Percentiles rank a stretch among this genome's conserved stretches.
phyloP scores from a whole-genome alignment of 345 rosid genomes.

The Gossypium australe region DNA sequence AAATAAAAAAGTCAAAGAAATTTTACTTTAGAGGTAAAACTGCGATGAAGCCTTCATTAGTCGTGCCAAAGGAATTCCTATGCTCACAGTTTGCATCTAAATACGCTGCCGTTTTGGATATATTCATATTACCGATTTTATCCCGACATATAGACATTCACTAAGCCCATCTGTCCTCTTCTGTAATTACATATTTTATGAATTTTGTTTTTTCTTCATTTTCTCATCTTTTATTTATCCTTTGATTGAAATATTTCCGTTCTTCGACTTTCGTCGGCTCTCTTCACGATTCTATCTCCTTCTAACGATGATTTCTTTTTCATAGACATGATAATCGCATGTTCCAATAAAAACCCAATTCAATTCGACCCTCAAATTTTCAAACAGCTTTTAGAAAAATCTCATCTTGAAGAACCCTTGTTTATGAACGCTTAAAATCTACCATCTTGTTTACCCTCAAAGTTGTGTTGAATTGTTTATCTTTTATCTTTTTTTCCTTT shows the following conservation, averaged over 20 bases:
- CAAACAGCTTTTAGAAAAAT: background rate
- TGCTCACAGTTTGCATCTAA: no score
- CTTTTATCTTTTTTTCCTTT: background rate
- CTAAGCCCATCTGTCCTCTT: background rate
- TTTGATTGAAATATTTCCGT: background rate
- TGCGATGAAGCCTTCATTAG: no score
- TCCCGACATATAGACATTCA: background rate
- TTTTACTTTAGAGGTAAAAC: no score
- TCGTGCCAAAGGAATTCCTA: no score
- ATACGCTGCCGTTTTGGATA: background rate
- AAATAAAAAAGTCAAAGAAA: no score
- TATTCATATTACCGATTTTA: background rate
- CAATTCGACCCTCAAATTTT: conserved; percentile 6
- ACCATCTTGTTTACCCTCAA: background rate
- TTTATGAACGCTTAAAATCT: conserved; percentile 1
- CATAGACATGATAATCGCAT: background rate
- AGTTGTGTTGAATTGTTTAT: background rate
- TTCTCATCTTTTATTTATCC: background rate
- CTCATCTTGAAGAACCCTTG: conserved; percentile 8
- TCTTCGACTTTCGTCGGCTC: background rate
- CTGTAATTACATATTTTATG: background rate
- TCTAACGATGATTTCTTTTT: background rate
- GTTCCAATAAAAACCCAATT: conserved; percentile 11
- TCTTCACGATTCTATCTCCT: background rate
- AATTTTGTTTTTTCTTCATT: background rate